Conservation (phyloP, 2,329 filamentous ascomycete species). For the Beauveria sp. region DNA sequence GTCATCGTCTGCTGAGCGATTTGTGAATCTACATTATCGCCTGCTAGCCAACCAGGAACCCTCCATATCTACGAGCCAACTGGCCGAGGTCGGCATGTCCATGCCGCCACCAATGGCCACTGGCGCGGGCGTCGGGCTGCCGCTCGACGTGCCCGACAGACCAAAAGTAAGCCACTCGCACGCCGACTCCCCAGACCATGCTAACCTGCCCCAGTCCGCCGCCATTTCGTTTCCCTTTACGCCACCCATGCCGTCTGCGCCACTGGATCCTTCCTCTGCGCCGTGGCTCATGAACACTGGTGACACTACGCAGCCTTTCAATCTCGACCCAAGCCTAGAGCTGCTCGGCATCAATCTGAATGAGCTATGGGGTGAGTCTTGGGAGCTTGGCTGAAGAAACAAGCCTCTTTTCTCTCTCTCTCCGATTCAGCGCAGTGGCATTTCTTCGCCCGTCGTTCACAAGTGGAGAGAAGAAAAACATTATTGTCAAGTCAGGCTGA, state of each 20-base stretch:
- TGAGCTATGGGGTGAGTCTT: slow-evolving; percentile 47
- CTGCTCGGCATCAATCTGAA: slow-evolving; percentile 46
- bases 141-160: slow-evolving; percentile 28
- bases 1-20: slow-evolving; percentile 50
- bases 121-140: slow-evolving; percentile 20
- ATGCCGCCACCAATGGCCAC: slow-evolving; percentile 19
- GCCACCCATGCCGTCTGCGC: slow-evolving; percentile 26
- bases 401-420: not conserved
- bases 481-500: slow-evolving; percentile 6
- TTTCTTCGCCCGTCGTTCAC: not conserved
- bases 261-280: slow-evolving; percentile 26
- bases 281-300: slow-evolving; percentile 25
- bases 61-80: slow-evolving; percentile 12
- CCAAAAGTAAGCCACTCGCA: slow-evolving; percentile 27
- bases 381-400: slow-evolving; percentile 30
- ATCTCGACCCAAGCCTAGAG: slow-evolving; percentile 47
- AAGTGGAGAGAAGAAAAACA: not conserved
- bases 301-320: slow-evolving; percentile 31
- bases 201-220: slow-evolving; percentile 31
- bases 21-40: slow-evolving; percentile 51
- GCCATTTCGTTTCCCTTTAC: slow-evolving; percentile 34
- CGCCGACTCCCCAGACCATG: not conserved
- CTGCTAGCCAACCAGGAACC: slow-evolving; percentile 47
- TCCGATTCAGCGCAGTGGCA: not conserved
- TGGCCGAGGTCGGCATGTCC: slow-evolving; percentile 25